Evolutionary conservation across 106 monocot genomes (phyloP), one percentile per base, ranked within the genome.

Genomic region (Amphibolis antarctica): DNA sequence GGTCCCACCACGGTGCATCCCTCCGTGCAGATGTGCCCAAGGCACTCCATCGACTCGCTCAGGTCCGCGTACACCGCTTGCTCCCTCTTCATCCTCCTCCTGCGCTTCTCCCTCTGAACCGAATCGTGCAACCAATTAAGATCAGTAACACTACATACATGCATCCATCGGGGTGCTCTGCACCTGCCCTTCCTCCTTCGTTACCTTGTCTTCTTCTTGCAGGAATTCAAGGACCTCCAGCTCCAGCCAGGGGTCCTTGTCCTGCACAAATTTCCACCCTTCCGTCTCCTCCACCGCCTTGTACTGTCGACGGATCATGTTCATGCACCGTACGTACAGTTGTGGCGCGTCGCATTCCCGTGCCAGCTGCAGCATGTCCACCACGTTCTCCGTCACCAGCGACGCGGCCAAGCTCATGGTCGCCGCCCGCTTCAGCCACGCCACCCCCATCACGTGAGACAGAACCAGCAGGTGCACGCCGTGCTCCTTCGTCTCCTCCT

Each of bases 31-130:
- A 92, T 92, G 67, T 92, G 91, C 4, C 28, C 22, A 3, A 86
- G 75, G 66, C 91, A 86, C 22, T 83, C 86, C 86, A 86, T 83
- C 0, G 79, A 76, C 44, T 86, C 86, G 67, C 76, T 84, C 44
- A 92, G 77, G 64, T 86, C 71, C 58, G 62, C 19, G 62, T 86
- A 86, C 36, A 81, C 71, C 24, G 36, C 55, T 20, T 79, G 74
- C 55, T 77, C 77, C 55, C 63, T 73, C 74, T 65, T 75, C 36
- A 69, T 53, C 52, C n/a, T 36, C 42, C 5, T 36, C 42, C 42
- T 61, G 3, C 22, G 60, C 10, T n/a, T 44, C 10, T 42, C 43
- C 15, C 42, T 61, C 31, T 61, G 31, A 13, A 4, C 24, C 26
- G 23, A 60, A 29, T 31, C 12, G 15, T 30, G 13, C 18, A 11